Base-by-base conservation (phyloP, 2,329 filamentous ascomycete species). In the Zymoseptoria tritici region DNA sequence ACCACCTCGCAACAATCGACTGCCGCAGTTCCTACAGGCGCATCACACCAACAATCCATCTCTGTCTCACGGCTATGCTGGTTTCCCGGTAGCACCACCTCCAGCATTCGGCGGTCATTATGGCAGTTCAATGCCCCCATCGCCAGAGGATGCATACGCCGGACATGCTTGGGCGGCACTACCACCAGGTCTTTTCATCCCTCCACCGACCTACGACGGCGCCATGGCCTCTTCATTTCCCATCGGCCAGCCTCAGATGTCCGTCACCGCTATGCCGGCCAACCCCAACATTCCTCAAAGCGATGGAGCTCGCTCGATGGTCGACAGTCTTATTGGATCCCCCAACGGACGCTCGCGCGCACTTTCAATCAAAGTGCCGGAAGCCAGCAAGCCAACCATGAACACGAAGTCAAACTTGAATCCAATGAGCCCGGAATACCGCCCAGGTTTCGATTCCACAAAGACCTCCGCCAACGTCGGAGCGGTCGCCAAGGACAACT, bases 351-450 rank as follows among this genome's bases (percentile, higher is more conserved):
- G 67, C 26, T 69, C 67, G 4, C 70, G 64, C 55, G 72, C 72
- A 22, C 52, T 74, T 46, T 65, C 70, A n/a, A 73, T 74, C 65
- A 73, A 68, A 58, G 65, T 66, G 16, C 72, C 72, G 9, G 67
- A 69, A 31, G 54, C 57, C 11, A 29, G 26, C 26, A 71, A 67
- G 60, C 51, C 60, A 9, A 52, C 60, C 19, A 57, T 58, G 22
- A 60, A 64, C 20, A 36, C 63, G 26, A 73, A 71, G 56, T 73
- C 72, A 26, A 64, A 53, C 20, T 65, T 75, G 58, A 74, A 75
- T 57, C 73, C 73, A 7, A 74, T 72, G 70, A 75, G 73, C 55
- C 73, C 73, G 26, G 70, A 67, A 24, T 75, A 75, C 67, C 72
- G 71, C 61, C 73, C 73, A 20, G 64, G 64, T 36, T 58, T 22